Conservation (phyloP, 2,329 filamentous ascomycete species). For the Colletotrichum higginsianum region DNA sequence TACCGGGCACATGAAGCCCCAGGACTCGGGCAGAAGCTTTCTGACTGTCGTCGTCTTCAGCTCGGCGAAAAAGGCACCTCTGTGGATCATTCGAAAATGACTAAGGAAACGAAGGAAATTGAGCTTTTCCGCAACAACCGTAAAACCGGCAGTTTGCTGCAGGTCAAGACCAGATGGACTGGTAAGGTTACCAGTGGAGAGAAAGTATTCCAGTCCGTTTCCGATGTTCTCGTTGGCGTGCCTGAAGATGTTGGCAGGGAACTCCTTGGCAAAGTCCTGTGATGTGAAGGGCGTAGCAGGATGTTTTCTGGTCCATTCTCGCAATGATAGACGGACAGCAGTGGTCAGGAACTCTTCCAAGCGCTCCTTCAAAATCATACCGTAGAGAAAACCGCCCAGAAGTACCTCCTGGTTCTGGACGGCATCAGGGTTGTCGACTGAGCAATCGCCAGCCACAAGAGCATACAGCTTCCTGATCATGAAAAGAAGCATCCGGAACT, state of each 20-base stretch:
- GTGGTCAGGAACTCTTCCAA: conserved; percentile 87
- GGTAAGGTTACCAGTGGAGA: conserved; percentile 94
- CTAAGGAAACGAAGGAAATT: conserved; percentile 99
- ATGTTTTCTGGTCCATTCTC: conserved; percentile 70
- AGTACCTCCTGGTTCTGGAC: conserved; percentile 97
- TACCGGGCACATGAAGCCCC: conserved; percentile 97
- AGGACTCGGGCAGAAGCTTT: conserved; percentile 95
- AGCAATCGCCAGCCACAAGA: conserved; percentile 91
- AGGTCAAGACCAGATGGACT: conserved; percentile 93
- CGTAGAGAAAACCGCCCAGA: conserved; percentile 92
- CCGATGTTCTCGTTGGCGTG: conserved; percentile 92
- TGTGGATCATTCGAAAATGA: conserved; percentile 99
- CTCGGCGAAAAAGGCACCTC: conserved; percentile 98
- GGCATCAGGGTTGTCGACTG: conserved; percentile 95
- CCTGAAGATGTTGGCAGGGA: conserved; percentile 82
- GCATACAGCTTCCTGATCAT: conserved; percentile 98
- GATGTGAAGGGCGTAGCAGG: conserved; percentile 82
- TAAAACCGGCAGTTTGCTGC: conserved; percentile 95
- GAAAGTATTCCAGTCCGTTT: conserved; percentile 90
- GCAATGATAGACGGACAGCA: conserved; percentile 65
- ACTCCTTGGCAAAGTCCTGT: conserved; percentile 83
- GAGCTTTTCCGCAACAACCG: conserved; percentile 97
- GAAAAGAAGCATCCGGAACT: conserved; percentile 93
- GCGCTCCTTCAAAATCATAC: conserved; percentile 94
- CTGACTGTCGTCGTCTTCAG: conserved; percentile 97